A percentile compares a stretch with the other conserved stretches of the same genome.
Conservation (phyloP, 148 eudicot genomes). For the Mesembryanthemum crystallinum region DNA sequence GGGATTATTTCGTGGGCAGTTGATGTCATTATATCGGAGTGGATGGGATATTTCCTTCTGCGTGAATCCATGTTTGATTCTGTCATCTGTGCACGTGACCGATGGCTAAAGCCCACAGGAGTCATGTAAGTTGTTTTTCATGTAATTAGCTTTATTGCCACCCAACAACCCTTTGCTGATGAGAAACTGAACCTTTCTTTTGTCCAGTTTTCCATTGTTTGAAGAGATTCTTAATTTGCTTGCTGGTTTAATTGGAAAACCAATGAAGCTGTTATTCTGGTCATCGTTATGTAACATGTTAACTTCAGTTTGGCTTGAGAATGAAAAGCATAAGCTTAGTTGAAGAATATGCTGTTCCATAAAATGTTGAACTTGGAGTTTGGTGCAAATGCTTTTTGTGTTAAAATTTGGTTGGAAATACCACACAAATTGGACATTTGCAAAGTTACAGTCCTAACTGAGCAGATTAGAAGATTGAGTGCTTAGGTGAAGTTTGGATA, state of each 20-base stretch:
- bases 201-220: background rate
- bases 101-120: constrained; percentile 92
- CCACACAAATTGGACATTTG: background rate
- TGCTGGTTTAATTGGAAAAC: no score
- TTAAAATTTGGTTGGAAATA: no score
- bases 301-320: background rate
- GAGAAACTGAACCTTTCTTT: background rate
- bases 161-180: background rate
- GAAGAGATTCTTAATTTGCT: no score
- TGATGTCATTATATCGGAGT: constrained; percentile 94
- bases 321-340: background rate
- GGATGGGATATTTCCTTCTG: constrained; percentile 99
- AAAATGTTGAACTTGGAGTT: background rate
- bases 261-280: no score
- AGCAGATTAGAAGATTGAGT: background rate
- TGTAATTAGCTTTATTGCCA: background rate
- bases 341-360: background rate
- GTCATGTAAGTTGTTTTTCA: constrained; percentile 66
- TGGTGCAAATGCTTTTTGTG: no score
- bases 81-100: constrained; percentile 91
- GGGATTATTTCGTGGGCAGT: constrained; percentile 48
- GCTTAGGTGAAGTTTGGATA: background rate
- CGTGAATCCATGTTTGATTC: constrained; percentile 99
- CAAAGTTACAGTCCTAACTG: no score
- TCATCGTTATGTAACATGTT: no score